Evolutionary conservation across 768 basidiomycete species (phyloP), one percentile per base, ranked within the genome.

Genomic region (Cantharellus cinnabarinus): DNA sequence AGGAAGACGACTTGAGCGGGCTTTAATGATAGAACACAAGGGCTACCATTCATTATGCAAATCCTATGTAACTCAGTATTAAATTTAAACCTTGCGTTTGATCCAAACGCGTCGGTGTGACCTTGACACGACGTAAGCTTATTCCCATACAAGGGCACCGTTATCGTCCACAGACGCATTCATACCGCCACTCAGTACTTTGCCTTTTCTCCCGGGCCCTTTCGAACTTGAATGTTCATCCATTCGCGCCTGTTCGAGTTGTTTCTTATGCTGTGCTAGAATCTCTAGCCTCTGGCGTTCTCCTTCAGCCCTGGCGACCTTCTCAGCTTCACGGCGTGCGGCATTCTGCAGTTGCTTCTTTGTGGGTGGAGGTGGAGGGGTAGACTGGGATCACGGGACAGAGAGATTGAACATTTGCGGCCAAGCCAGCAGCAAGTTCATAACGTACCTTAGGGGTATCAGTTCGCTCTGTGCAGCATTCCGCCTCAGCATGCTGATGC

Each of bases 311-410:
- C 78, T 82, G 3, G 70, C 76, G 2, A 75, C 72, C 67, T 85
- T 86, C 58, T 72, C 66, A 0, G 76, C 74, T 51, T 83, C 82
- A 3, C 75, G 71, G 66, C 72, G 76, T 62, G 74, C 75, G 4
- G 76, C 78, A 63, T 85, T 85, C 66, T 88, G 74, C 41, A 82
- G 76, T 66, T 86, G 83, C 50, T 76, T 77, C 69, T 88, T 85
- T 3, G 79, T 82, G 60, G 77, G 66, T 1, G 73, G 63, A 61
- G 77, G 77, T 0, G 77, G 66, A 2, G 15, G 35, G 7, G 44
- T 48, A 48, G 29, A 48, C 20, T 29, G 20, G 20, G 20, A 29
- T 29, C 20, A 29, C 20, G 20, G 20, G 20, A 29, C 20, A 29
- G 20, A 29, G 0, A 29, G 20, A 29, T 29, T 29, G 20, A 29